Percentiles rank a stretch among this genome's conserved stretches.
Evolutionary conservation across 257 asterid genomes (phyloP).

Genomic region (Nicotiana tabacum): DNA sequence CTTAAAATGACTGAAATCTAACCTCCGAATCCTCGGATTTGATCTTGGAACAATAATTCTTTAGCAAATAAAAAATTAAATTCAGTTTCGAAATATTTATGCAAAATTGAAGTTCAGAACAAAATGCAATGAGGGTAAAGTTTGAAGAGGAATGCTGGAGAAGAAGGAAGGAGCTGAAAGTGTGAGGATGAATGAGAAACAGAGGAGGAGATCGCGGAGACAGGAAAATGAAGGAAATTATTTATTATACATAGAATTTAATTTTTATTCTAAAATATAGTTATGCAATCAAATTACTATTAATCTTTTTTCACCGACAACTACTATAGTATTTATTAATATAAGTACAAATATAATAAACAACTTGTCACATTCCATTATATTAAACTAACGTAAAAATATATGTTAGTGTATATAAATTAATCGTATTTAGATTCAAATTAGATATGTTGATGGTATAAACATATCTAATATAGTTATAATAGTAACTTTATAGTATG

Average conservation of each 20-base stretch:
- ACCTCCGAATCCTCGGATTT: not conserved
- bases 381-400: not conserved
- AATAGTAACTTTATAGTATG: too few species aligned
- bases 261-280: too few species aligned
- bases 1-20: conserved; percentile 1
- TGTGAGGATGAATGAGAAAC: not conserved
- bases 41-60: not conserved
- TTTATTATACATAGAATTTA: not conserved
- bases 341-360: not conserved
- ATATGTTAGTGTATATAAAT: not conserved
- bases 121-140: not conserved
- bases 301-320: too few species aligned
- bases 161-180: not conserved
- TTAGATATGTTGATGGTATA: not conserved
- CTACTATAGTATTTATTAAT: too few species aligned
- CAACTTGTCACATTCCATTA: not conserved
- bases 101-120: not conserved
- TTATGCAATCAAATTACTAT: too few species aligned
- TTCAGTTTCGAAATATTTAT: not conserved
- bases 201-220: not conserved
- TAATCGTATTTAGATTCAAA: not conserved
- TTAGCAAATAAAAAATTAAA: not conserved
- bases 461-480: not conserved
- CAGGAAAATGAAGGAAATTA: not conserved
- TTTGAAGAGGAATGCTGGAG: not conserved